These are phyloP conservation scores for Mucor circinelloides DNA, from an alignment of 371 early-diverging fungal species.

Conservation along the genomic window DNA sequence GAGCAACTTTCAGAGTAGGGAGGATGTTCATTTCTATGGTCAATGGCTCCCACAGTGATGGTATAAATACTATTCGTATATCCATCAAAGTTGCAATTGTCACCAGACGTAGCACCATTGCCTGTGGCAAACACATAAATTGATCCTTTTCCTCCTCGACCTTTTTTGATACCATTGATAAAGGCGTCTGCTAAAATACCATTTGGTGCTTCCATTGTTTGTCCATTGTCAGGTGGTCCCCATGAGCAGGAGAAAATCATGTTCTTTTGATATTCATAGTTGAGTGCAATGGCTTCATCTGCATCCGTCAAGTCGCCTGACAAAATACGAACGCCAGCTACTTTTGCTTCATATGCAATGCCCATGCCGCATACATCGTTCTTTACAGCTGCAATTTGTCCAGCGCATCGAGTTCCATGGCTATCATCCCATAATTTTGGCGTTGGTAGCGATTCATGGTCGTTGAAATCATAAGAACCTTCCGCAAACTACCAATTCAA, in stretches of 20 bases:
- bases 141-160: constrained; percentile 85
- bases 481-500: constrained; percentile 59
- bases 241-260: constrained; percentile 94
- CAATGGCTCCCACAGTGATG: constrained; percentile 91
- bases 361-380: constrained; percentile 97
- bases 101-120: constrained; percentile 82
- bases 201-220: constrained; percentile 86
- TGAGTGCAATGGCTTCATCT: constrained; percentile 91
- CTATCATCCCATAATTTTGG: constrained; percentile 81
- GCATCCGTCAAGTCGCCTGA: constrained; percentile 85
- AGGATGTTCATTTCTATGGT: constrained; percentile 75
- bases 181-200: constrained; percentile 82
- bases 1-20: constrained; percentile 90
- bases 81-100: constrained; percentile 97
- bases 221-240: constrained; percentile 95
- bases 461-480: constrained; percentile 95
- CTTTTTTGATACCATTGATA: constrained; percentile 79
- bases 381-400: constrained; percentile 90
- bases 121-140: constrained; percentile 96
- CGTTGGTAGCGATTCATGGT: constrained; percentile 72
- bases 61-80: constrained; percentile 96
- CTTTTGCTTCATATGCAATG: constrained; percentile 86
- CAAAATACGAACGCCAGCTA: constrained; percentile 92
- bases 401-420: constrained; percentile 98
- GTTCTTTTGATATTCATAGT: constrained; percentile 83